Evolutionary conservation across 164 flowering plant genomes (phyloP).

Genomic region (Chimonanthus praecox): DNA sequence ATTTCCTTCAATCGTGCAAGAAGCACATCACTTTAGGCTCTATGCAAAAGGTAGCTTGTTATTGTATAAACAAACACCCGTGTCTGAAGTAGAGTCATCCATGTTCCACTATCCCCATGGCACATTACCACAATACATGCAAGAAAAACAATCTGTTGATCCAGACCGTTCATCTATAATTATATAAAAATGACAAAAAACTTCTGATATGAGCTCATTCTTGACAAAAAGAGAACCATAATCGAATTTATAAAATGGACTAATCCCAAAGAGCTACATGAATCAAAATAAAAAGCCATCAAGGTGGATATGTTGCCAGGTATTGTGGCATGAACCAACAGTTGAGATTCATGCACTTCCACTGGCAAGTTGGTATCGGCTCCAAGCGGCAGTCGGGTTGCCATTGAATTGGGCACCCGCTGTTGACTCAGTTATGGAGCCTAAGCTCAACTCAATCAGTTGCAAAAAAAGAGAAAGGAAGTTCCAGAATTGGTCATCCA

Average conservation of each 20-base stretch:
- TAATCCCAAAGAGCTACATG: neutral
- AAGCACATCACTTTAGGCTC: slow-evolving; percentile 7
- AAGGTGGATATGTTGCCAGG: slow-evolving; percentile 5
- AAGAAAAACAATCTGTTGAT: neutral
- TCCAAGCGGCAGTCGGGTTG: slow-evolving; percentile 20
- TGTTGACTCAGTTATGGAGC: slow-evolving; percentile 16
- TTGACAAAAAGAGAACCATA: neutral
- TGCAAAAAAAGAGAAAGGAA: neutral
- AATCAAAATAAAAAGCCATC: neutral
- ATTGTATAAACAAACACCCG: slow-evolving; percentile 12
- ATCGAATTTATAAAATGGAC: no score
- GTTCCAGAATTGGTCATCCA: neutral
- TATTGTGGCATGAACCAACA: slow-evolving; percentile 16
- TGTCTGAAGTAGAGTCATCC: slow-evolving; percentile 13
- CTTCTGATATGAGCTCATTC: neutral
- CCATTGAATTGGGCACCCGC: slow-evolving; percentile 9
- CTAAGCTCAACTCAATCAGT: neutral
- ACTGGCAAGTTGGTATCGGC: slow-evolving; percentile 9
- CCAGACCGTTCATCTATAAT: neutral
- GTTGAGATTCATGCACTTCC: slow-evolving; percentile 15
- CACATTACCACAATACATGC: neutral
- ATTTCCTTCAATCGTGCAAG: slow-evolving; percentile 9
- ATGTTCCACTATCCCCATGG: neutral
- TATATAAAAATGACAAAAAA: neutral
- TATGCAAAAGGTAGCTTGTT: slow-evolving; percentile 14